Conservation (phyloP, 331 rosid genomes). For the Pyracantha coccinea region DNA sequence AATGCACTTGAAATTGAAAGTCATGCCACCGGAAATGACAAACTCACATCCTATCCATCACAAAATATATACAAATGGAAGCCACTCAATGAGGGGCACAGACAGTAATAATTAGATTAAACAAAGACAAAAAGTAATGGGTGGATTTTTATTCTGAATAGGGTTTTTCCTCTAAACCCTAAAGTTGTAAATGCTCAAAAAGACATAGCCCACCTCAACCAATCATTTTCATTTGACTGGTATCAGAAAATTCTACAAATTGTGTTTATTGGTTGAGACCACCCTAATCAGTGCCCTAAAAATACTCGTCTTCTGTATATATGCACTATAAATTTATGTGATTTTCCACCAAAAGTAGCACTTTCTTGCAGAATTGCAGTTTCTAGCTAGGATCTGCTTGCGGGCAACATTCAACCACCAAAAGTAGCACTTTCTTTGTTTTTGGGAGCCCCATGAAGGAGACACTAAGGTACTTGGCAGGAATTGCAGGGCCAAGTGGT, state of each 20-base stretch:
- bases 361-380: too few relatives aligned
- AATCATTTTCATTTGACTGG: constrained; percentile 21
- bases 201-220: constrained; percentile 22
- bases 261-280: constrained; percentile 14
- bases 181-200: constrained; percentile 6
- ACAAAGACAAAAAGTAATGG: constrained; percentile 22
- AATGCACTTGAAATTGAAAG: constrained; percentile 8
- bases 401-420: too few relatives aligned
- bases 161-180: constrained; percentile 1
- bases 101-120: constrained; percentile 59
- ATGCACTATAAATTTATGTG: constrained; percentile 9
- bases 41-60: constrained; percentile 12
- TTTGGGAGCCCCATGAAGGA: constrained; percentile 61
- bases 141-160: background rate
- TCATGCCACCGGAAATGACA: constrained; percentile 6
- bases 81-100: constrained; percentile 43
- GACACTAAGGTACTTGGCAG: constrained; percentile 84
- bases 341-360: background rate
- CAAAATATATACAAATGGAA: constrained; percentile 22
- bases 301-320: background rate
- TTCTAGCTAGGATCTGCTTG: too few relatives aligned
- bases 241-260: background rate
- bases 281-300: constrained; percentile 5
- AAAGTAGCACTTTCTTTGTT: constrained; percentile 15
- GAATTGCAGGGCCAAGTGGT: constrained; percentile 96